Conservation (phyloP, 2,329 filamentous ascomycete species). For the Huntiella decipiens region DNA sequence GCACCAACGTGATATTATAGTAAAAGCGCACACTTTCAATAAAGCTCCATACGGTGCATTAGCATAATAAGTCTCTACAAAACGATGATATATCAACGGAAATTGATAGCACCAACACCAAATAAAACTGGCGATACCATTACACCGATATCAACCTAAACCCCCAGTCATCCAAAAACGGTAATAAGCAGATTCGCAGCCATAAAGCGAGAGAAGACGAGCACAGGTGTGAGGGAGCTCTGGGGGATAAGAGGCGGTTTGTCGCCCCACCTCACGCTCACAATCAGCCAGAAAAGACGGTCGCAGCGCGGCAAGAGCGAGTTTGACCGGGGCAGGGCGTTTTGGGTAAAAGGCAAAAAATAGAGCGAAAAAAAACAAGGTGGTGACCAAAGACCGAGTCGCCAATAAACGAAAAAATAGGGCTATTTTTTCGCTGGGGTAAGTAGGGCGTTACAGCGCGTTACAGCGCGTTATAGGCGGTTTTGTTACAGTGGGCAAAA, state of each 20-base stretch:
- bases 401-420: not conserved
- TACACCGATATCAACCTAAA: not conserved
- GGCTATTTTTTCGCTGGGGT: too few relatives aligned
- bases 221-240: constrained; percentile 12
- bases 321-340: not conserved
- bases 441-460: too few relatives aligned
- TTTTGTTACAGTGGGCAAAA: too few relatives aligned
- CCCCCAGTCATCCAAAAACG: constrained; percentile 1
- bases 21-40: too few relatives aligned
- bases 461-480: too few relatives aligned
- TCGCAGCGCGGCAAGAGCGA: constrained; percentile 6
- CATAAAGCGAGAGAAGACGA: constrained; percentile 11
- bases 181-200: constrained; percentile 1
- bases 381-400: not conserved
- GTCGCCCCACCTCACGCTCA: constrained; percentile 1
- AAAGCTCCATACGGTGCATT: not conserved
- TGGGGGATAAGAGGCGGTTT: constrained; percentile 11
- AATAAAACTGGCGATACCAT: too few relatives aligned
- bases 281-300: constrained; percentile 10
- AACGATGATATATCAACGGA: not conserved
- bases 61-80: not conserved
- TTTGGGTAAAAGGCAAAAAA: not conserved
- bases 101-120: not conserved
- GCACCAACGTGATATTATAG: too few relatives aligned
- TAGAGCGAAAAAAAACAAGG: not conserved